A percentile compares a stretch with the other conserved stretches of the same genome.
phyloP scores from a whole-genome alignment of 176 grass and related monocot genomes.

The Thalia dealbata region DNA sequence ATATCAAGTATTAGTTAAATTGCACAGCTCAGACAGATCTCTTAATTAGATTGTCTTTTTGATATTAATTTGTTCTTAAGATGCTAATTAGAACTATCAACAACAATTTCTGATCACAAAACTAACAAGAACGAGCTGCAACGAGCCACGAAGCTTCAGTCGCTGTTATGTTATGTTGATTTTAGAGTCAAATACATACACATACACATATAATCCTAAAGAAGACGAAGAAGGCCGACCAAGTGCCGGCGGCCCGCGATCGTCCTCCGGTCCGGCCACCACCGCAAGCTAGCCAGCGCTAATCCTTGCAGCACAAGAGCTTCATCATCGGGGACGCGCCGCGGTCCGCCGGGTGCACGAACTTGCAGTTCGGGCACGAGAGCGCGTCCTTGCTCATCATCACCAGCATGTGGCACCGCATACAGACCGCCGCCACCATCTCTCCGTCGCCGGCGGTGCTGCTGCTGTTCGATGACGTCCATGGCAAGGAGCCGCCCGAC shows the following conservation, averaged over 20 bases:
- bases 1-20: too few species aligned
- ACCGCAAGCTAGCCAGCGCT: not conserved
- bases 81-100: too few species aligned
- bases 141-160: too few species aligned
- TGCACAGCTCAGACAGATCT: too few species aligned
- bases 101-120: too few species aligned
- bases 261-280: not conserved
- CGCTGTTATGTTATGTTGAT: too few species aligned
- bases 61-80: too few species aligned
- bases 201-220: too few species aligned
- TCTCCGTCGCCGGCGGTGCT: not conserved
- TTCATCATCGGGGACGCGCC: conserved; percentile 16
- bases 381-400: conserved; percentile 39
- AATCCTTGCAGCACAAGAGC: conserved; percentile 67
- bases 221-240: too few species aligned
- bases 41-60: too few species aligned
- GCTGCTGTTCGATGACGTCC: not conserved
- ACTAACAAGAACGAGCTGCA: too few species aligned
- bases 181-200: too few species aligned
- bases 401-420: conserved; percentile 45
- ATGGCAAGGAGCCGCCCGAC: not conserved
- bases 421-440: conserved; percentile 45
- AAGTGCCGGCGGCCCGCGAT: not conserved
- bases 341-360: conserved; percentile 33
- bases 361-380: conserved; percentile 45